phyloP scores from a whole-genome alignment of 1,139 yeast species.

The Yamadazyma diospyri region DNA sequence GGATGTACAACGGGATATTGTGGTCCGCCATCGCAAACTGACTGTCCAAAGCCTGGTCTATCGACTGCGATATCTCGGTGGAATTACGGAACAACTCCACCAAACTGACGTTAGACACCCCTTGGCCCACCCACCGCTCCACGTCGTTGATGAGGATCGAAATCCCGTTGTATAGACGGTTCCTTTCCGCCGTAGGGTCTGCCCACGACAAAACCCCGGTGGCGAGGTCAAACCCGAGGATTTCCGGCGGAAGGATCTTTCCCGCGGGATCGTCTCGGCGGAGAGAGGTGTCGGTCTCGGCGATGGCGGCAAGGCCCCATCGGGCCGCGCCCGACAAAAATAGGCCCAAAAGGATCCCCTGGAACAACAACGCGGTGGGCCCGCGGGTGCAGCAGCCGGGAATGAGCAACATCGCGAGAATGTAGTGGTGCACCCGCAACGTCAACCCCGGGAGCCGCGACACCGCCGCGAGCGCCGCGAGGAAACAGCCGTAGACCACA shows the following conservation, averaged over 20 bases:
- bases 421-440: slow-evolving; percentile 84
- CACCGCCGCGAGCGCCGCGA: slow-evolving; percentile 44
- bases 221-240: slow-evolving; percentile 31
- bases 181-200: slow-evolving; percentile 7
- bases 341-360: slow-evolving; percentile 80
- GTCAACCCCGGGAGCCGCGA: slow-evolving; percentile 65
- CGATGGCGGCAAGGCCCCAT: slow-evolving; percentile 92
- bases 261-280: slow-evolving; percentile 76
- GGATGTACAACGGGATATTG: slow-evolving; percentile 43
- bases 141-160: slow-evolving; percentile 75
- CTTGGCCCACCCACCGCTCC: slow-evolving; percentile 63
- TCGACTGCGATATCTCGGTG: slow-evolving; percentile 29
- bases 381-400: slow-evolving; percentile 90
- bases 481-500: slow-evolving; percentile 46
- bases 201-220: slow-evolving; percentile 38
- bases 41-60: slow-evolving; percentile 25
- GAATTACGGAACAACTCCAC: slow-evolving; percentile 33
- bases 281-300: slow-evolving; percentile 69
- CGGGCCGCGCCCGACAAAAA: slow-evolving; percentile 81
- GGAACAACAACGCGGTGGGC: slow-evolving; percentile 64
- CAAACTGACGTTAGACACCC: slow-evolving; percentile 38
- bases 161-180: slow-evolving; percentile 36
- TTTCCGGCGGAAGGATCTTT: slow-evolving; percentile 53
- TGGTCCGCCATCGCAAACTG: slow-evolving; percentile 19
- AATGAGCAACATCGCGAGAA: slow-evolving; percentile 69